Base-by-base conservation (phyloP, 129 eudicot genomes). In the Rutidosis leptorrhynchoides region DNA sequence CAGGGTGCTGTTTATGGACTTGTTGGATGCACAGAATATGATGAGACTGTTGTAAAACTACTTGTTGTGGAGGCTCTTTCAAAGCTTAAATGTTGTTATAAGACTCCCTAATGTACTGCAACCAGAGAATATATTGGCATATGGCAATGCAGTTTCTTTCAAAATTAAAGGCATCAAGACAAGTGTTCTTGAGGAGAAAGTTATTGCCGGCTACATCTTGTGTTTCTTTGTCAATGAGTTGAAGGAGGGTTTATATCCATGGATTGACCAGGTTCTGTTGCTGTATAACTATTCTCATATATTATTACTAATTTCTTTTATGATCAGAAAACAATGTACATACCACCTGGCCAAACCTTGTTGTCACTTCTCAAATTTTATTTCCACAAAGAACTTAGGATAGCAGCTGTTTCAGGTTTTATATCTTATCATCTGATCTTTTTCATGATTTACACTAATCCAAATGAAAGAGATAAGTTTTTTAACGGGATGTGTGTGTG, bases 211-310 rank as follows among this genome's bases (percentile, higher is more conserved):
- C 76, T 88, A 93, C 74, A 93, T 93, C 96, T 77, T 93, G 42
- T 93, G 99, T 54, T 93, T 96, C 62, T 93, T 88, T 74, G 99
- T 96, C 17, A 96, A 93, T 67, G 99, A 93, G 82, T 74, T 93
- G 72, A 93, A 93, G 69, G n/a, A n/a, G n/a, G n/a, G n/a, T n/a
- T n/a, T n/a, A n/a, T n/a, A n/a, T n/a, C n/a, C n/a, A n/a, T n/a
- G 99, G 99, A 93, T 89, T 59, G 99, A 93, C 77, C 99, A 93
- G 96, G 99, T 93, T 71, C n/a, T 53, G 70, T 70, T 26, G 48
- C 54, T 2, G 21, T 25, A 17, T 20, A 49, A 11, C 29, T 24
- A 17, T 9, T 25, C 21, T n/a, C n/a, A n/a, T n/a, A n/a, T n/a
- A n/a, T n/a, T n/a, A n/a, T n/a, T 53, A 33, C 7, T 7, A 1